A percentile compares a stretch with the other conserved stretches of the same genome.
These are phyloP conservation scores for Xylaria polymorpha DNA, from an alignment of 2,329 filamentous ascomycete species.

Conservation along the genomic window DNA sequence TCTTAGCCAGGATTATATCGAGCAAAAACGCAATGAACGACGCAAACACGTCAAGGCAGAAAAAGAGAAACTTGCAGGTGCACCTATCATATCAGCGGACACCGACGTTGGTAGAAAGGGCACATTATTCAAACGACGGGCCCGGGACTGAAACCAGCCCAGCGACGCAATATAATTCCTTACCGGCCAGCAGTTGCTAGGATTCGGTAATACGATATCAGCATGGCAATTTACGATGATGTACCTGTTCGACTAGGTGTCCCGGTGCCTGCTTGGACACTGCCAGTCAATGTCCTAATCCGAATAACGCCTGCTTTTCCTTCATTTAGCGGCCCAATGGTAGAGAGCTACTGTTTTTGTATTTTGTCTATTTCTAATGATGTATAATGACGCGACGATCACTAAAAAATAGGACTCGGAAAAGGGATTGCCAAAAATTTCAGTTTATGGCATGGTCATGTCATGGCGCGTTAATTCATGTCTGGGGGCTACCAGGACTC, in stretches of 20 bases:
- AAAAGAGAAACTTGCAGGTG: constrained; percentile 53
- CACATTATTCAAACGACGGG: constrained; percentile 58
- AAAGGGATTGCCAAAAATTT: constrained; percentile 3
- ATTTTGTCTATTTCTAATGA: constrained; percentile 20
- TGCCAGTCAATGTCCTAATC: background rate
- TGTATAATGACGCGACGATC: constrained; percentile 34
- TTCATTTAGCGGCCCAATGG: background rate
- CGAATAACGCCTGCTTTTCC: background rate
- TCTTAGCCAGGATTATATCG: constrained; percentile 83
- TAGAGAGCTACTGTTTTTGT: background rate
- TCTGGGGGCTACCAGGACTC: constrained; percentile 2
- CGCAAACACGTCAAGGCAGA: constrained; percentile 63
- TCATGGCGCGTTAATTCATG: constrained; percentile 19
- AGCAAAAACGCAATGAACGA: constrained; percentile 77
- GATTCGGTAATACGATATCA: background rate
- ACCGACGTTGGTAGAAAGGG: constrained; percentile 55
- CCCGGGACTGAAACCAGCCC: constrained; percentile 49
- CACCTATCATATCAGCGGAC: constrained; percentile 51
- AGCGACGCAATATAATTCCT: constrained; percentile 39
- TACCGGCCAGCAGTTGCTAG: background rate
- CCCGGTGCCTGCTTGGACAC: background rate
- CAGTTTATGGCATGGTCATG: constrained; percentile 7
- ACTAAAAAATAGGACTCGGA: constrained; percentile 23
- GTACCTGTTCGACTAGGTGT: background rate
- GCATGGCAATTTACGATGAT: background rate